These are phyloP conservation scores for Fusarium sp. DNA, from an alignment of 2,329 filamentous ascomycete genomes.

Conservation along the genomic window DNA sequence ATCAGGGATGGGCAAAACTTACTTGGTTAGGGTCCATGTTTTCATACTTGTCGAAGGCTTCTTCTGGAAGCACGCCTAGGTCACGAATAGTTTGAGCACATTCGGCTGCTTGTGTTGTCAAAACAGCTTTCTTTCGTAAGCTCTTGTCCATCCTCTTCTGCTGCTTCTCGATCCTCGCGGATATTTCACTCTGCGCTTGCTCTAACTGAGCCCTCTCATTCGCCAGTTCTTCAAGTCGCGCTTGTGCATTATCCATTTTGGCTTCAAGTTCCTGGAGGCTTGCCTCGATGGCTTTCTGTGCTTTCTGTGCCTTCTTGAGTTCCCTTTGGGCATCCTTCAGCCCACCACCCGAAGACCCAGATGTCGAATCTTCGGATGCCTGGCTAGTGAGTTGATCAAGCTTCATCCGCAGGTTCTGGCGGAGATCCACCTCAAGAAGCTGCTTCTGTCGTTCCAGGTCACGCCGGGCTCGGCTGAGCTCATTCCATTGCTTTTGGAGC, in stretches of 20 bases:
- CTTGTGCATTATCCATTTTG: conserved; percentile 69
- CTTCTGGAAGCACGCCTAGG: conserved; percentile 91
- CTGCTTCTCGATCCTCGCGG: conserved; percentile 82
- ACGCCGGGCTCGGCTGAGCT: conserved; percentile 77
- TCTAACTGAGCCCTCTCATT: conserved; percentile 72
- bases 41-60: conserved; percentile 92
- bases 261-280: conserved; percentile 81
- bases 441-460: conserved; percentile 85
- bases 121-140: conserved; percentile 85
- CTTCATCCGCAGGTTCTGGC: conserved; percentile 88
- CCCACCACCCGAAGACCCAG: conserved; percentile 71
- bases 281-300: conserved; percentile 73
- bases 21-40: conserved; percentile 83
- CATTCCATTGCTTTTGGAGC: conserved; percentile 81
- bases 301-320: conserved; percentile 80
- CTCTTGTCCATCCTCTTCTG: conserved; percentile 94
- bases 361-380: conserved; percentile 74
- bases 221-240: conserved; percentile 68
- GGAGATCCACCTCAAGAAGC: conserved; percentile 85
- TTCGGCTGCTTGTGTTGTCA: conserved; percentile 82
- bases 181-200: conserved; percentile 79
- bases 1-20: conserved; percentile 49
- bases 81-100: conserved; percentile 91
- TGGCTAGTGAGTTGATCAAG: conserved; percentile 87
- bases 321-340: conserved; percentile 85